A percentile compares a stretch with the other conserved stretches of the same genome.
Conservation (phyloP, 768 basidiomycete species). For the Lentinus tigrinus region DNA sequence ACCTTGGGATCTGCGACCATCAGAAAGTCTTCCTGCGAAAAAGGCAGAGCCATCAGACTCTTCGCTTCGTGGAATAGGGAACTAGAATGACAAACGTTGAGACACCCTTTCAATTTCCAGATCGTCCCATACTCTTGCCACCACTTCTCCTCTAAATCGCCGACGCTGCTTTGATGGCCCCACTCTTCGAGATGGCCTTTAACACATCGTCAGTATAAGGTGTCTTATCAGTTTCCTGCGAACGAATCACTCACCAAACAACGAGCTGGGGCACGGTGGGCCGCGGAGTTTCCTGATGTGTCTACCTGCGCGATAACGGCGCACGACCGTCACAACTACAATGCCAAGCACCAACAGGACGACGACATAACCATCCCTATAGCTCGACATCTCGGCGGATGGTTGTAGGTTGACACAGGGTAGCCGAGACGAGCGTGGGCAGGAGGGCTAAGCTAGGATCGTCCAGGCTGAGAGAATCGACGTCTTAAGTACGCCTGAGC, state of each 20-base stretch:
- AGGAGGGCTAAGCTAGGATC: too few species aligned
- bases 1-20: conserved; percentile 15
- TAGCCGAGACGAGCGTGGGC: too few species aligned
- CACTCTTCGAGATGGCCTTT: neutral
- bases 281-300: conserved; percentile 14
- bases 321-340: too few species aligned
- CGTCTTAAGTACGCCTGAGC: too few species aligned
- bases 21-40: conserved; percentile 10
- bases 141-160: conserved; percentile 17
- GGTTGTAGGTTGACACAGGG: too few species aligned
- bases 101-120: conserved; percentile 19
- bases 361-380: too few species aligned
- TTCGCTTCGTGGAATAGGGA: too few species aligned
- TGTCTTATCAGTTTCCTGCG: neutral
- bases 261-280: conserved; percentile 3
- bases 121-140: conserved; percentile 18
- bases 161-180: conserved; percentile 13
- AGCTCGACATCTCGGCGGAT: too few species aligned
- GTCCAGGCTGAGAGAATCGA: too few species aligned
- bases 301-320: too few species aligned
- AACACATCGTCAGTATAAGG: neutral
- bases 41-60: too few species aligned
- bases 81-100: conserved; percentile 19
- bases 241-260: neutral
- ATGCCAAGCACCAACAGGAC: too few species aligned